Evolutionary conservation across 164 flowering plant species (phyloP), one percentile per base, ranked within the genome.

Genomic region (Nymphaea colorata): DNA sequence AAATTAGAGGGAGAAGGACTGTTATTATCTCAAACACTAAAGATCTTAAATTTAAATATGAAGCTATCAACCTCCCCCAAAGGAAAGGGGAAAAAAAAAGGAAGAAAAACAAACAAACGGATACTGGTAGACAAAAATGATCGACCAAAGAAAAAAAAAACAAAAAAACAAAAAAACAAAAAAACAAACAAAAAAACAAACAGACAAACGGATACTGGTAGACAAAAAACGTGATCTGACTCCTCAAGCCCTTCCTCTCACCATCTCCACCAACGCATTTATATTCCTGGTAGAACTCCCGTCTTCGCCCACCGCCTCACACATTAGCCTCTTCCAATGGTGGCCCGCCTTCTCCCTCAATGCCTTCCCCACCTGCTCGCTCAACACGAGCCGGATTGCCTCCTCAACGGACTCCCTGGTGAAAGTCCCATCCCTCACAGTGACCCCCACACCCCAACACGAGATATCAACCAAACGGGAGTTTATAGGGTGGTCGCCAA

Each of bases 401-500:
- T 57, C 57, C 57, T 45, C 62, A 6, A 66, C 66, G 25, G 68
- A 75, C 12, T 68, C 70, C 60, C 68, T 75, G 2, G 72, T 57
- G 4, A 78, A 67, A 17, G 17, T 59, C 15, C 76, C 76, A 43
- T 72, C 69, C 3, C 69, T 59, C 8, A 64, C 60, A n/a, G 18
- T 43, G 53, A 70, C 17, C 14, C 74, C 80, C 15, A 74, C 65
- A 18, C 55, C 60, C 77, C 76, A 62, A 11, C 57, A 79, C 5
- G n/a, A n/a, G n/a, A 65, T 64, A 2, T 73, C 66, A 36, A 77
- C 61, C 70, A 76, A 17, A 17, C 69, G 66, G 0, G 63, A 71
- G 51, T 77, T 80, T 57, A 76, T 10, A 47, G 55, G 64, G 41
- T 80, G 82, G 17, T 80, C 82, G 3, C 71, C 83, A 42, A 73